Evolutionary conservation across 2,329 filamentous ascomycete genomes (phyloP).

Genomic region (Madurella mycetomatis): DNA sequence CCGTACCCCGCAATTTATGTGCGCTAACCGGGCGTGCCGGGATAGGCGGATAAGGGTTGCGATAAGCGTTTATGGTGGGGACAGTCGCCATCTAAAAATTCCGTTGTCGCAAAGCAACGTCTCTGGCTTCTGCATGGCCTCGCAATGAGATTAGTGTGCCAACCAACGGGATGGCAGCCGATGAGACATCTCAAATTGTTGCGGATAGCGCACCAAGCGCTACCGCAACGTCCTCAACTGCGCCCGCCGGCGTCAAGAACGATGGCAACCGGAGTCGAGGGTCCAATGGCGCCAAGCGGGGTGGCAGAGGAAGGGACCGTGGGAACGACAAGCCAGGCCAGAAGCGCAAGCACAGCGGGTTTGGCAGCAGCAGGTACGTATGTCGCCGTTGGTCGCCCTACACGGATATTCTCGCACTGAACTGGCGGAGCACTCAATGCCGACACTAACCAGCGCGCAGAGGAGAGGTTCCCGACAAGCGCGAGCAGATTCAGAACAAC

Average conservation of each 20-base stretch:
- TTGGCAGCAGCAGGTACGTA: slow-evolving; percentile 23
- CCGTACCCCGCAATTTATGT: background rate
- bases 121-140: background rate
- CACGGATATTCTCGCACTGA: background rate
- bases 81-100: background rate
- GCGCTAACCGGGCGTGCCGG: no score
- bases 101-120: background rate
- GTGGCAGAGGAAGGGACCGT: slow-evolving; percentile 15
- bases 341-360: slow-evolving; percentile 20
- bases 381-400: background rate
- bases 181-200: slow-evolving; percentile 16
- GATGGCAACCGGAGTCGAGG: slow-evolving; percentile 8
- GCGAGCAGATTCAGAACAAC: slow-evolving; percentile 46
- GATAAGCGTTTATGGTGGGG: no score
- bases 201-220: background rate
- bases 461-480: slow-evolving; percentile 38
- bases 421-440: slow-evolving; percentile 9
- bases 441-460: slow-evolving; percentile 25
- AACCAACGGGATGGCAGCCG: slow-evolving; percentile 22
- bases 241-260: slow-evolving; percentile 5
- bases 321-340: slow-evolving; percentile 19
- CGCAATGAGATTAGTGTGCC: slow-evolving; percentile 16
- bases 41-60: no score
- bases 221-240: background rate
- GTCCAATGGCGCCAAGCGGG: slow-evolving; percentile 7